Percentiles rank a stretch among this genome's conserved stretches.
These are phyloP conservation scores for Rosa rugosa DNA, from an alignment of 306 rosid species.

Conservation along the genomic window DNA sequence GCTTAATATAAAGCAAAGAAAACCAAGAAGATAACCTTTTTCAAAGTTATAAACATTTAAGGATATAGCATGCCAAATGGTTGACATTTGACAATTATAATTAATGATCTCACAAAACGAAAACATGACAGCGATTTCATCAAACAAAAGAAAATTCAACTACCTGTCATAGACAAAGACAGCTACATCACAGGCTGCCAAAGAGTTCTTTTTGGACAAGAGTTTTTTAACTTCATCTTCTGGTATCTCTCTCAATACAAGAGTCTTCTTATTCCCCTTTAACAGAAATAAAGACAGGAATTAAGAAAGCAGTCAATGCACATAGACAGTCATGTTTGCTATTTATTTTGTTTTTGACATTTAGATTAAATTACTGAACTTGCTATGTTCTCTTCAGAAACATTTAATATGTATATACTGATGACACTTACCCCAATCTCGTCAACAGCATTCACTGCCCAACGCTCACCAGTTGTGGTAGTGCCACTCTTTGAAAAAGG, in stretches of 20 bases:
- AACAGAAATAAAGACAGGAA: constrained; percentile 28
- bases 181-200: constrained; percentile 89
- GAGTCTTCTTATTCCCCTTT: constrained; percentile 73
- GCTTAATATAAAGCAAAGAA: background rate
- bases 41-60: background rate
- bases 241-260: constrained; percentile 87
- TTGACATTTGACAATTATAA: background rate
- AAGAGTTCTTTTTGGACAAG: constrained; percentile 61
- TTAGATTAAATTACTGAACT: background rate
- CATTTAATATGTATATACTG: constrained; percentile 1
- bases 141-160: constrained; percentile 5
- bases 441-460: constrained; percentile 63
- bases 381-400: background rate
- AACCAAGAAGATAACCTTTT: background rate
- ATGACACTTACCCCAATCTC: constrained; percentile 64
- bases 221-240: constrained; percentile 52
- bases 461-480: constrained; percentile 58
- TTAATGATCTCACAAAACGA: background rate
- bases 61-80: background rate
- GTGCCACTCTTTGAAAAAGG: constrained; percentile 59
- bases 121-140: background rate
- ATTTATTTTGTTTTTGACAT: background rate
- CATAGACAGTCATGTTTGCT: background rate
- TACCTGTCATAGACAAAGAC: constrained; percentile 89
- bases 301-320: background rate